Percentiles rank a stretch among this genome's conserved stretches.
These are phyloP conservation scores for Boeremia exigua DNA, from an alignment of 2,329 filamentous ascomycete species.

Conservation along the genomic window DNA sequence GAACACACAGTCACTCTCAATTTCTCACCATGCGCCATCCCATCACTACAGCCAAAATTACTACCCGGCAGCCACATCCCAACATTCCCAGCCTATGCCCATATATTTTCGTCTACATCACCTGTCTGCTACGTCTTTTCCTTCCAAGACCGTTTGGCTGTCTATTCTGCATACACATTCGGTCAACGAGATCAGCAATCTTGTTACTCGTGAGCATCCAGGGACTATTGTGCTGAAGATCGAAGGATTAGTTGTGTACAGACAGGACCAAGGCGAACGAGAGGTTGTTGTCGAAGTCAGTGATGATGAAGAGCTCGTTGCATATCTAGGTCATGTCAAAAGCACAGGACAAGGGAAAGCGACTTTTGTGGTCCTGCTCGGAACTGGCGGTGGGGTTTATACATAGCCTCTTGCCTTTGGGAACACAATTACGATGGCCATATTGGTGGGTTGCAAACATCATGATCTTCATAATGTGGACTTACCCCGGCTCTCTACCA, in stretches of 20 bases:
- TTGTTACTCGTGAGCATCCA: conserved; percentile 67
- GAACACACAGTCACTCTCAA: conserved; percentile 24
- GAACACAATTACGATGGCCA: neutral
- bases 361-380: conserved; percentile 56
- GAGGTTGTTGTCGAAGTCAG: conserved; percentile 71
- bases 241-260: conserved; percentile 67
- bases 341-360: conserved; percentile 58
- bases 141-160: conserved; percentile 65
- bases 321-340: conserved; percentile 70
- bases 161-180: conserved; percentile 65
- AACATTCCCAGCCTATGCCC: conserved; percentile 53
- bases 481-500: neutral
- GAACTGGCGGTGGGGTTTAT: conserved; percentile 13
- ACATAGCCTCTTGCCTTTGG: conserved; percentile 1
- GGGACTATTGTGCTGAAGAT: conserved; percentile 65
- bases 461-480: neutral
- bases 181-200: conserved; percentile 67
- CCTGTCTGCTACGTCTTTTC: conserved; percentile 62
- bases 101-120: conserved; percentile 74
- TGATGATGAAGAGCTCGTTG: conserved; percentile 72
- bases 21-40: conserved; percentile 37
- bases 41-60: conserved; percentile 20
- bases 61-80: conserved; percentile 19
- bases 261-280: conserved; percentile 49
- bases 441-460: neutral